Evolutionary conservation across 768 basidiomycete genomes (phyloP).

Genomic region (Jaapia argillacea): DNA sequence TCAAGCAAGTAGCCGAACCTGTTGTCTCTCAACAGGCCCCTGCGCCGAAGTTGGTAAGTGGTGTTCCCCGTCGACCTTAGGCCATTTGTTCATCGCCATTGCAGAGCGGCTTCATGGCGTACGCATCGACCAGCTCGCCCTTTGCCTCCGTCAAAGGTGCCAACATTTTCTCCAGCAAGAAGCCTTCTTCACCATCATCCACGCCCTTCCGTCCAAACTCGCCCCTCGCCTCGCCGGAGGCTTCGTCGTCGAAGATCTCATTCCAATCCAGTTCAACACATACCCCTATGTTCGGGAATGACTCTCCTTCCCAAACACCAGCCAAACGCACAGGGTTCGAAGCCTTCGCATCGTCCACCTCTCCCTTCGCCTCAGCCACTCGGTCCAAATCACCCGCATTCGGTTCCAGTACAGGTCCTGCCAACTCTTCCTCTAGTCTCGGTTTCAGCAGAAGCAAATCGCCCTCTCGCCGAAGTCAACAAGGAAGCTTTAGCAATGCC

Average conservation of each 20-base stretch:
- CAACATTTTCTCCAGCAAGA: slow-evolving; percentile 29
- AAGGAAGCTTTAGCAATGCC: slow-evolving; percentile 27
- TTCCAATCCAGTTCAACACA: background rate
- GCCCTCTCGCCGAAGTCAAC: slow-evolving; percentile 31
- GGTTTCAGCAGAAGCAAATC: slow-evolving; percentile 38
- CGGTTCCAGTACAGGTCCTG: slow-evolving; percentile 5
- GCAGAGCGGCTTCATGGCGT: slow-evolving; percentile 72
- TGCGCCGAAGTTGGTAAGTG: slow-evolving; percentile 37
- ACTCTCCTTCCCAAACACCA: slow-evolving; percentile 22
- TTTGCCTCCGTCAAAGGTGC: slow-evolving; percentile 68
- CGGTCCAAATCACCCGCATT: slow-evolving; percentile 43
- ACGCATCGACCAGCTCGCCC: slow-evolving; percentile 64
- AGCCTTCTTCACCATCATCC: slow-evolving; percentile 1
- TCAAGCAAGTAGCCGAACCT: slow-evolving; percentile 4
- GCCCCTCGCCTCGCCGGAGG: slow-evolving; percentile 11
- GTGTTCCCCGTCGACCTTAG: slow-evolving; percentile 7
- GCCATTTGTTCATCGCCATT: background rate
- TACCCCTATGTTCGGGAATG: no score
- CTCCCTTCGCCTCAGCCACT: slow-evolving; percentile 36
- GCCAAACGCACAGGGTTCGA: slow-evolving; percentile 48
- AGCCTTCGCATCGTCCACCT: slow-evolving; percentile 40
- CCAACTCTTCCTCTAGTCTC: no score
- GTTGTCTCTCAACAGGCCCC: slow-evolving; percentile 17
- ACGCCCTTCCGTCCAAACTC: slow-evolving; percentile 11
- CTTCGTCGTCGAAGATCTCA: background rate